Base-by-base conservation (phyloP, 495 filamentous ascomycete species). In the Penicillium goetzii region DNA sequence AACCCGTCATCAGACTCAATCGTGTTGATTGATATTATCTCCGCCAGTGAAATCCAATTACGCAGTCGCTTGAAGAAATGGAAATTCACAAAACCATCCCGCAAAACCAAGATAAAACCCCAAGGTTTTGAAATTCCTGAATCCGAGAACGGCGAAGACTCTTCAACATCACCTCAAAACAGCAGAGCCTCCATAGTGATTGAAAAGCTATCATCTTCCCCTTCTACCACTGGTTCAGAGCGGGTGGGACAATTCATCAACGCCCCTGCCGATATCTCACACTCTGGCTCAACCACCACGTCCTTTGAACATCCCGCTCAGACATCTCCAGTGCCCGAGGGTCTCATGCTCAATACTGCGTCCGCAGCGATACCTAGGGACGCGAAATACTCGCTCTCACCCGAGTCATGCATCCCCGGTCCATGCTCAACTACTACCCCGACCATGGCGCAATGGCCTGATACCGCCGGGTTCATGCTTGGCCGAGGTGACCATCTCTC, bases 11-110 rank as follows among this genome's bases (percentile, higher is more conserved):
- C 30, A 10, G 11, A 11, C 4, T 36, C 10, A n/a, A 34, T 34
- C 10, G 5, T 34, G 10, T 3, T 7, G 38, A 9, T n/a, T 41
- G 8, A 52, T 10, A n/a, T 4, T 19, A 6, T 36, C 23, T 9
- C 7, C 21, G 1, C 30, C 51, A 81, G 79, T 69, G 79, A 81
- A 71, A 81, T 78, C 19, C 79, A 81, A 68, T 51, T 81, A 56
- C 77, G 79, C 38, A 81, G 79, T 56, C 73, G 79, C 49, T 57
- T 81, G 56, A 81, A 81, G 75, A 81, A 81, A 68, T 81, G 79
- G 79, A 71, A 78, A 19, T 78, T 81, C 32, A 81, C 79, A 62
- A 81, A 81, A 59, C 79, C 79, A 33, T 81, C 79, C 15, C 79
- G 79, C 30, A 81, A 81, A n/a, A n/a, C n/a, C n/a, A n/a, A n/a